Evolutionary conservation across 1,284 basidiomycete genomes (phyloP).

Genomic region (Apiotrichum montevideense): DNA sequence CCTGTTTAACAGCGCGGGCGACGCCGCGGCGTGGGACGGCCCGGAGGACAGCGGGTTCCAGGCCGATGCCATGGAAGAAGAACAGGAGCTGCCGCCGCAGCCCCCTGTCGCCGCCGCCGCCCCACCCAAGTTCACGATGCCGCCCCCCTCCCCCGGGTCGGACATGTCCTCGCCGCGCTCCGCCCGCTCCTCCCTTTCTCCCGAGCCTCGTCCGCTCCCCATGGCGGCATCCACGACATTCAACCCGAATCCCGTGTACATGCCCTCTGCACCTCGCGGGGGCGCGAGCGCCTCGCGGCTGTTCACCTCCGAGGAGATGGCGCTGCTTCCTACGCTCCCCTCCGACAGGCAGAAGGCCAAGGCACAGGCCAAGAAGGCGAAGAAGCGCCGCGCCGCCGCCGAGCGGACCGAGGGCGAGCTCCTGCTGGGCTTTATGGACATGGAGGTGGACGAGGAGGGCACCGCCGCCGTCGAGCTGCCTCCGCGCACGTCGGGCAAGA

Average conservation of each 20-base stretch:
- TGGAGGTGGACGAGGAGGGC: conserved; percentile 31
- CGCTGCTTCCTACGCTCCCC: conserved; percentile 27
- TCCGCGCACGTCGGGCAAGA: not conserved
- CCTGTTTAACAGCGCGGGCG: conserved; percentile 37
- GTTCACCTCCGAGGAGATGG: conserved; percentile 44
- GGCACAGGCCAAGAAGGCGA: conserved; percentile 43
- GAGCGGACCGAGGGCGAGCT: conserved; percentile 40
- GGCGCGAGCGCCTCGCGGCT: conserved; percentile 17
- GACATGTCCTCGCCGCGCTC: conserved; percentile 6
- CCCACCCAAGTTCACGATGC: not conserved
- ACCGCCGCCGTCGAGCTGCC: conserved; percentile 1
- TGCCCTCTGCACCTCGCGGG: conserved; percentile 1
- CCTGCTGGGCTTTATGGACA: conserved; percentile 36
- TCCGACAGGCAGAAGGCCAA: conserved; percentile 36
- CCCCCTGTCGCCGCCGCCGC: not conserved
- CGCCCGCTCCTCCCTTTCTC: conserved; percentile 7
- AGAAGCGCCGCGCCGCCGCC: conserved; percentile 34
- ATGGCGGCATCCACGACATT: not conserved
- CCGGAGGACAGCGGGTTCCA: conserved; percentile 22
- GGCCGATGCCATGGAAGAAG: conserved; percentile 19
- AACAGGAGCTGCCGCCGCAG: not conserved
- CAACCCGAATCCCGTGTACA: conserved; percentile 1
- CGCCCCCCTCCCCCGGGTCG: conserved; percentile 5
- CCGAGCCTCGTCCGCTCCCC: conserved; percentile 3
- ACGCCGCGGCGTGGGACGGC: conserved; percentile 42